phyloP scores from a whole-genome alignment of 192 early-diverging fungal species.

The Entomortierella beljakovae region DNA sequence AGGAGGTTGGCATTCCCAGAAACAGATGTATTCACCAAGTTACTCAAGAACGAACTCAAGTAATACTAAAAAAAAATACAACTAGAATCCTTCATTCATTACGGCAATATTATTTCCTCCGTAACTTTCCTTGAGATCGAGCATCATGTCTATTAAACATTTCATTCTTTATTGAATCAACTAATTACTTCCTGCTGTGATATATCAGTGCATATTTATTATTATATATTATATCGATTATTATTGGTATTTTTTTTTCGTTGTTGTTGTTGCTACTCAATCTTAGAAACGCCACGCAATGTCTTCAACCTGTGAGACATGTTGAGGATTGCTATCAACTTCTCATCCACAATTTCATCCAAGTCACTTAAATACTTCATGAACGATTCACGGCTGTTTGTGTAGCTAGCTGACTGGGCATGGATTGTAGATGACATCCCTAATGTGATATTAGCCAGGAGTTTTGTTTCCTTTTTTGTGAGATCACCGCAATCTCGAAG shows the following conservation, averaged over 20 bases:
- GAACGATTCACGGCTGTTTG: slow-evolving; percentile 31
- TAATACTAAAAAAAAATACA: slow-evolving; percentile 9
- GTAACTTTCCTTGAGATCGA: background rate
- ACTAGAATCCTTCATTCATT: background rate
- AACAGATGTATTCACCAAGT: slow-evolving; percentile 20
- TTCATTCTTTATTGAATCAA: too few species aligned
- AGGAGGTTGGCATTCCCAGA: slow-evolving; percentile 47
- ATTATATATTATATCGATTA: background rate
- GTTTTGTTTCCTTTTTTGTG: slow-evolving; percentile 75
- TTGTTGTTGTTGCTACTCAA: too few species aligned
- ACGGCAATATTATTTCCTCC: background rate
- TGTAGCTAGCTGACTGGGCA: slow-evolving; percentile 26
- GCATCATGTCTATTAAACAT: too few species aligned
- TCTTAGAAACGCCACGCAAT: slow-evolving; percentile 16
- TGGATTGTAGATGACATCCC: slow-evolving; percentile 59
- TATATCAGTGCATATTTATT: background rate
- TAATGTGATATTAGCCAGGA: slow-evolving; percentile 69
- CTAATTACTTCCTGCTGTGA: too few species aligned
- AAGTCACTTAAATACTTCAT: slow-evolving; percentile 63
- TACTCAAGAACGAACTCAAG: slow-evolving; percentile 32
- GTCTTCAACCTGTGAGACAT: slow-evolving; percentile 50
- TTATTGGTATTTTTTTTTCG: background rate
- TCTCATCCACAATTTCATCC: slow-evolving; percentile 68
- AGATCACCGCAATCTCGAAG: slow-evolving; percentile 70
- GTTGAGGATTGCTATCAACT: slow-evolving; percentile 63